These are phyloP conservation scores for Penicillium lagena DNA, from an alignment of 495 filamentous ascomycete species.

Conservation along the genomic window DNA sequence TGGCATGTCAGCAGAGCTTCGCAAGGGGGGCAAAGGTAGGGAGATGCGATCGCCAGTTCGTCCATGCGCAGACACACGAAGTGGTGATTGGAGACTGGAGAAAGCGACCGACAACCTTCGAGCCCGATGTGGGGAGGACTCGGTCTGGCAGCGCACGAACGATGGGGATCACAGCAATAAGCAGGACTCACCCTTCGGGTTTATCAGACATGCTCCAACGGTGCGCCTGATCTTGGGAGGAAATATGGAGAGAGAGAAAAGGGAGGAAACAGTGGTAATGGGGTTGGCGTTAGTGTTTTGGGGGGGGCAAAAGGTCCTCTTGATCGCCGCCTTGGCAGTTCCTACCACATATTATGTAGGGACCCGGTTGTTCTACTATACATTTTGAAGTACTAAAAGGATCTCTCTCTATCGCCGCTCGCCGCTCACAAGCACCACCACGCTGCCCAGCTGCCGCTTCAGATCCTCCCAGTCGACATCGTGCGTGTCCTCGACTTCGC, in stretches of 20 bases:
- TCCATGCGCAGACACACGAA: too few species aligned
- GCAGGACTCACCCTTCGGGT: constrained; percentile 20
- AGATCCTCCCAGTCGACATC: constrained; percentile 95
- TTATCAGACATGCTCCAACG: constrained; percentile 17
- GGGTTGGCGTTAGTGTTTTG: neutral
- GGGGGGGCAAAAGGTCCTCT: constrained; percentile 2
- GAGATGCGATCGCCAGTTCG: neutral
- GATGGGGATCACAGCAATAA: too few species aligned
- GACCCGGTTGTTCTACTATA: constrained; percentile 10
- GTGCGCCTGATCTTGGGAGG: neutral
- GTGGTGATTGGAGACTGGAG: neutral
- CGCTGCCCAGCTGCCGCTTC: constrained; percentile 79
- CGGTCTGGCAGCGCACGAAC: too few species aligned
- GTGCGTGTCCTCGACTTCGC: constrained; percentile 96
- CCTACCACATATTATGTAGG: too few species aligned
- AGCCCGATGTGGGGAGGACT: too few species aligned
- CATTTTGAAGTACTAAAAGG: neutral
- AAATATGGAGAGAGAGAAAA: neutral
- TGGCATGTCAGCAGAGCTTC: constrained; percentile 22
- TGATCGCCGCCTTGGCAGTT: constrained; percentile 12
- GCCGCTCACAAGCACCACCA: constrained; percentile 70
- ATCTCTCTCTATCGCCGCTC: constrained; percentile 21
- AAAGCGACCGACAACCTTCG: neutral
- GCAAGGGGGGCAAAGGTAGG: constrained; percentile 9
- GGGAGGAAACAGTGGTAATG: neutral